Base-by-base conservation (phyloP, 257 asterid species). In the Mitragyna speciosa region DNA sequence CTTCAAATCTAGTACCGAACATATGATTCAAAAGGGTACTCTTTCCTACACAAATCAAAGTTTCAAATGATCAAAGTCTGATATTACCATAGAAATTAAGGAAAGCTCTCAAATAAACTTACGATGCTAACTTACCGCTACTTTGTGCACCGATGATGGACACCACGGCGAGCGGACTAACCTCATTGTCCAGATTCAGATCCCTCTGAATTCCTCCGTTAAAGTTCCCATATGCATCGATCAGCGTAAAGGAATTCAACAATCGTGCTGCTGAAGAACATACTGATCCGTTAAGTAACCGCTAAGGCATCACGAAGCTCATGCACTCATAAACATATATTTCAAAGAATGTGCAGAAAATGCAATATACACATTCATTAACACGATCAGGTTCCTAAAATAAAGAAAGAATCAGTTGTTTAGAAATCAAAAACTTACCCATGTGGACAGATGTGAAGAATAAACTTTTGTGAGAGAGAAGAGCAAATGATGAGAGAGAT, bases 141-240 rank as follows among this genome's bases (percentile, higher is more conserved):
- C 78, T 61, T 61, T 74, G 78, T 48, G 41, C 77, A n/a, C 78
- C 78, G 31, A 74, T 41, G 51, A 74, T 26, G 10, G 78, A 33
- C 12, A 74, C 78, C 12, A 48, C 78, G 10, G 31, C 51, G 26
- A 74, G 24, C 0, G 3, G 69, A 39, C 52, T 4, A 22, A 20
- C 22, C 30, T 54, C 68, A 43, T 17, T 12, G 48, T 51, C 36
- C 30, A 74, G 26, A 12, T 74, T 22, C 52, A 74, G 68, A 33
- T 74, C 2, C 31, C 4, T 14, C 7, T 14, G 52, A 19, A 74
- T 10, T 5, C 36, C 33, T 0, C 54, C n/a, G n/a, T n/a, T 56
- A 68, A 74, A 74, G 6, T 54, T 74, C 52, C 78, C 78, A 74
- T 74, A n/a, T n/a, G n/a, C n/a, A n/a, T n/a, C n/a, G n/a, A n/a